phyloP scores from a whole-genome alignment of 1,284 basidiomycete genomes.

The Cystobasidium pallidum region DNA sequence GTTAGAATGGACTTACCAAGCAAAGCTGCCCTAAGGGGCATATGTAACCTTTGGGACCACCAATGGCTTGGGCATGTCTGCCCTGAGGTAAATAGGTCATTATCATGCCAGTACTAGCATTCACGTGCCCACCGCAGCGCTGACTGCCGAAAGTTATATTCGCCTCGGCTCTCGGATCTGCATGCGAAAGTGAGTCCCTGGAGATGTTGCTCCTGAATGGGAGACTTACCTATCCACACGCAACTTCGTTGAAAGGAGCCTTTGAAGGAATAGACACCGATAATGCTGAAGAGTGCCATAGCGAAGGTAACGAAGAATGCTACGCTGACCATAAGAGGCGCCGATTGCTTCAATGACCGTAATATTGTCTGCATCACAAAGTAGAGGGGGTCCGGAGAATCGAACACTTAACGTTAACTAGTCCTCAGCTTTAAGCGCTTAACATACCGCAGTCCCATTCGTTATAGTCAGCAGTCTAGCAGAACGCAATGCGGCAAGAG shows the following conservation, averaged over 20 bases:
- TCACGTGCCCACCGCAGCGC: conserved; percentile 77
- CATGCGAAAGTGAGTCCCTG: not conserved
- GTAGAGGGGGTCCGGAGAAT: not conserved
- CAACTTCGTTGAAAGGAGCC: conserved; percentile 72
- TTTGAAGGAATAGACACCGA: conserved; percentile 86
- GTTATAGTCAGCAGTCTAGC: conserved; percentile 85
- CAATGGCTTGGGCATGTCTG: conserved; percentile 47
- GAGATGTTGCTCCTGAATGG: not conserved
- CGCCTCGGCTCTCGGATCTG: conserved; percentile 56
- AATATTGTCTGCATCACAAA: conserved; percentile 75
- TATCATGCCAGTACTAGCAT: conserved; percentile 62
- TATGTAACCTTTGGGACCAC: conserved; percentile 68
- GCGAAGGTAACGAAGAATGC: conserved; percentile 90
- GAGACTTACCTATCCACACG: conserved; percentile 55
- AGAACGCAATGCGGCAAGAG: conserved; percentile 82
- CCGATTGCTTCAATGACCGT: conserved; percentile 86
- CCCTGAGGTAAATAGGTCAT: conserved; percentile 62
- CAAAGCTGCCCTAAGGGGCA: conserved; percentile 82
- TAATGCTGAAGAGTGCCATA: conserved; percentile 84
- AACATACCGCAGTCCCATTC: conserved; percentile 80
- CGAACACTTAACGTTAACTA: no score
- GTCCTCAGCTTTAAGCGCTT: not conserved
- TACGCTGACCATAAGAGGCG: conserved; percentile 83
- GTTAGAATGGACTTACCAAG: conserved; percentile 60
- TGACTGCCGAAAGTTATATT: conserved; percentile 60